Percentiles rank a stretch among this genome's conserved stretches.
Evolutionary conservation across 2,329 filamentous ascomycete genomes (phyloP).

Genomic region (Trichoderma sp.): DNA sequence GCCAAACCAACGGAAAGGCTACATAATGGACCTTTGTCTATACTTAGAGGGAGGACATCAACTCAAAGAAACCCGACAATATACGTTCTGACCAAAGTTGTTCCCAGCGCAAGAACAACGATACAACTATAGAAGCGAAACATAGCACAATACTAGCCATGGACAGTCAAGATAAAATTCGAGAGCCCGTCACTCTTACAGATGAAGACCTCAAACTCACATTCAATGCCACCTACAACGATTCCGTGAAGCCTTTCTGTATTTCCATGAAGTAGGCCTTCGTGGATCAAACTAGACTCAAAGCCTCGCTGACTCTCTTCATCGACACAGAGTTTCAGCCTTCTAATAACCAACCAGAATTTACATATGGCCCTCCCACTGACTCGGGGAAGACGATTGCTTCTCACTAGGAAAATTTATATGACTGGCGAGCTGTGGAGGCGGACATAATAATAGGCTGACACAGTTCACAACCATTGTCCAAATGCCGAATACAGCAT

Average conservation of each 20-base stretch:
- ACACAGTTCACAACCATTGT: neutral
- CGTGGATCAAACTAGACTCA: neutral
- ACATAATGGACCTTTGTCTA: no score
- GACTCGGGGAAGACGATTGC: neutral
- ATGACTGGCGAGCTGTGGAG: neutral
- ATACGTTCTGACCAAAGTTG: neutral
- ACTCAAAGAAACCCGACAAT: neutral
- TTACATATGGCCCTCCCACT: neutral
- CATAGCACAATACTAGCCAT: neutral
- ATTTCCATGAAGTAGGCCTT: neutral
- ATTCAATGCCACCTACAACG: neutral
- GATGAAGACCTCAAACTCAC: neutral
- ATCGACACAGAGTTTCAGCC: neutral
- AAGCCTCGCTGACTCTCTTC: neutral
- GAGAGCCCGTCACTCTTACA: neutral
- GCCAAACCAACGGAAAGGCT: neutral
- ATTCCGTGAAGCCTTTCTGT: neutral
- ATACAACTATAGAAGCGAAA: neutral
- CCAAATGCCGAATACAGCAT: neutral
- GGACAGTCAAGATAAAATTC: neutral
- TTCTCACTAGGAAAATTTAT: neutral
- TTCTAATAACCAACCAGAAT: neutral
- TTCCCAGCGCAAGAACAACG: no score
- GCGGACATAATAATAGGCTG: neutral
- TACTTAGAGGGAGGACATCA: neutral